Conservation (phyloP, 257 asterid species). For the Petunia secreta region DNA sequence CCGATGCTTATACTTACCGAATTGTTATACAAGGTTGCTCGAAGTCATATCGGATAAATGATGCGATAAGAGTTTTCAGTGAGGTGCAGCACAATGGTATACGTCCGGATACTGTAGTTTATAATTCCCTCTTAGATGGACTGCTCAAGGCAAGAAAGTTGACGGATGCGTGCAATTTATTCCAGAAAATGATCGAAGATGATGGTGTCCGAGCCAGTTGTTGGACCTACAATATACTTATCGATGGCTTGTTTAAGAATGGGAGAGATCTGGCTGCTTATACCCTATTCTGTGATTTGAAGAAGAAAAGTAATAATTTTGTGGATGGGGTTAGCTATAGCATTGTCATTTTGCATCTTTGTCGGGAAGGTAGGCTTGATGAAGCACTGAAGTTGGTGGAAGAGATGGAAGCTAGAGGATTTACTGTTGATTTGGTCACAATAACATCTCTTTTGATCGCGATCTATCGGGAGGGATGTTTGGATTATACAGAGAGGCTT, state of each 20-base stretch:
- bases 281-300: conserved; percentile 78
- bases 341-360: conserved; percentile 71
- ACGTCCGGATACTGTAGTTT: conserved; percentile 63
- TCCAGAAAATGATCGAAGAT: conserved; percentile 87
- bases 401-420: conserved; percentile 92
- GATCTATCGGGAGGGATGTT: conserved; percentile 64
- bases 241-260: conserved; percentile 81
- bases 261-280: conserved; percentile 85
- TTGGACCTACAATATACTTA: conserved; percentile 90
- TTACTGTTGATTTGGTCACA: conserved; percentile 78
- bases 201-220: conserved; percentile 76
- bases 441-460: conserved; percentile 70
- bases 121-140: conserved; percentile 86
- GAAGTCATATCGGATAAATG: conserved; percentile 64
- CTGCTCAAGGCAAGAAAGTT: conserved; percentile 78
- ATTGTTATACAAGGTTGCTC: conserved; percentile 85
- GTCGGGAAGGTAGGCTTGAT: conserved; percentile 64
- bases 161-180: conserved; percentile 77
- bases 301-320: conserved; percentile 72
- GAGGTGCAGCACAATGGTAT: conserved; percentile 81
- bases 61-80: conserved; percentile 65
- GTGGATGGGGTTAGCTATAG: conserved; percentile 80
- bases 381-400: conserved; percentile 80
- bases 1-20: conserved; percentile 80
- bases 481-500: conserved; percentile 74